phyloP scores from a whole-genome alignment of 2,329 filamentous ascomycete species.

The Geosmithia morbida region DNA sequence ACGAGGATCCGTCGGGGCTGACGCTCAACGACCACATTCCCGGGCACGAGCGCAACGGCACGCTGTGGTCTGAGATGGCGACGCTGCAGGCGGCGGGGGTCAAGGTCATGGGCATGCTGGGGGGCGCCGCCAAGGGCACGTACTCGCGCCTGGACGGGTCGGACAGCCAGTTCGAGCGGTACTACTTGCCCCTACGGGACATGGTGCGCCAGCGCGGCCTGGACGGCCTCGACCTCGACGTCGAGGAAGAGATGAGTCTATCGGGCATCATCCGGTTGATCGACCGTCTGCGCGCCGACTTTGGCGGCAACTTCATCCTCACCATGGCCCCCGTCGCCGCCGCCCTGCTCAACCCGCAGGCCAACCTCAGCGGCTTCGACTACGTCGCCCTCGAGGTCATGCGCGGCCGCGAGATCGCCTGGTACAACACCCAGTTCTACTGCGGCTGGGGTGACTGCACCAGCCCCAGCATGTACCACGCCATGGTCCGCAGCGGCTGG shows the following conservation, averaged over 20 bases:
- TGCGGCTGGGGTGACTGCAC: conserved; percentile 62
- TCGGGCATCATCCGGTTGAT: conserved; percentile 51
- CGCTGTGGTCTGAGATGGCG: conserved; percentile 66
- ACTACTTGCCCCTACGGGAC: conserved; percentile 55
- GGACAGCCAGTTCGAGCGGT: conserved; percentile 49
- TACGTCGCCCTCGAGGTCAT: conserved; percentile 61
- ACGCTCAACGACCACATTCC: conserved; percentile 72
- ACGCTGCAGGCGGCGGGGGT: conserved; percentile 60
- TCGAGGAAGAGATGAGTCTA: conserved; percentile 64
- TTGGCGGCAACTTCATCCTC: conserved; percentile 57
- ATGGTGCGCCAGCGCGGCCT: conserved; percentile 47
- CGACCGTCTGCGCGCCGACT: conserved; percentile 52
- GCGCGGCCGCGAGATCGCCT: conserved; percentile 52
- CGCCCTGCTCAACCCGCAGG: conserved; percentile 39
- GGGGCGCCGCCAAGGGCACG: conserved; percentile 67
- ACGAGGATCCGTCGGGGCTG: conserved; percentile 48
- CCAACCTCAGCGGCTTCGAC: conserved; percentile 67
- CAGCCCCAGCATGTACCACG: conserved; percentile 31
- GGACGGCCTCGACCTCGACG: conserved; percentile 63
- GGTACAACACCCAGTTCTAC: conserved; percentile 92
- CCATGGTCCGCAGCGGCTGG: conserved; percentile 50
- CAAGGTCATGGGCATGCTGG: conserved; percentile 75
- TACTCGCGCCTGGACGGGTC: conserved; percentile 44
- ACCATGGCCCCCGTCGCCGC: conserved; percentile 73
- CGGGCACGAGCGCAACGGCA: conserved; percentile 48